These are phyloP conservation scores for Podospora appendiculata DNA, from an alignment of 495 filamentous ascomycete species.

Conservation along the genomic window DNA sequence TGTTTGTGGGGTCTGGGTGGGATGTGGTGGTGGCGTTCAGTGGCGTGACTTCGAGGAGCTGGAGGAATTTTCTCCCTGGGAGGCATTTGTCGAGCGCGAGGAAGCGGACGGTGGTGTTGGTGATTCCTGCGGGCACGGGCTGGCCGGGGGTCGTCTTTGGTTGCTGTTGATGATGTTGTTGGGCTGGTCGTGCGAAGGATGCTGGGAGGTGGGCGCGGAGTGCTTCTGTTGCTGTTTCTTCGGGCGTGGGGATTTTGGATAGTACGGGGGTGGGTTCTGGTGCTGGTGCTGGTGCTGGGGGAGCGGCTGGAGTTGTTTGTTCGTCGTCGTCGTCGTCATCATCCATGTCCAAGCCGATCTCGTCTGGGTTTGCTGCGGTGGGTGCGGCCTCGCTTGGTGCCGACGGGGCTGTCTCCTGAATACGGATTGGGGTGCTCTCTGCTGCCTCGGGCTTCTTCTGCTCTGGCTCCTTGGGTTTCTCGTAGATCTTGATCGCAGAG, in stretches of 20 bases:
- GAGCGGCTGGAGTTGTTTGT: not conserved
- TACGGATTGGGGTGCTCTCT: not conserved
- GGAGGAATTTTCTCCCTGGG: constrained; percentile 69
- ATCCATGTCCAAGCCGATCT: constrained; percentile 10
- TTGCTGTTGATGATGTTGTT: constrained; percentile 4
- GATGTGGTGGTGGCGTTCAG: constrained; percentile 21
- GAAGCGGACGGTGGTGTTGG: constrained; percentile 73
- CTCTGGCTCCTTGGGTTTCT: constrained; percentile 19
- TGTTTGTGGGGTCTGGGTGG: not conserved
- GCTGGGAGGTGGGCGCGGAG: constrained; percentile 61
- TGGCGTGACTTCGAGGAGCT: constrained; percentile 56
- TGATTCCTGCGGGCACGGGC: constrained; percentile 45
- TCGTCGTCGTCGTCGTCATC: constrained; percentile 40
- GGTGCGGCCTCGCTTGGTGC: not conserved
- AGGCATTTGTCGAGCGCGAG: constrained; percentile 87
- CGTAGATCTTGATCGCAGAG: constrained; percentile 61
- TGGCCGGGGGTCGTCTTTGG: constrained; percentile 32
- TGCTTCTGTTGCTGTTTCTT: constrained; percentile 20
- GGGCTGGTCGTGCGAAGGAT: constrained; percentile 46
- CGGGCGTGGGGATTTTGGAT: not conserved
- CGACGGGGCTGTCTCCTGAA: not conserved
- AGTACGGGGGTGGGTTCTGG: not conserved
- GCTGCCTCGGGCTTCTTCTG: not conserved
- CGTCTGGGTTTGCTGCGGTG: constrained; percentile 3
- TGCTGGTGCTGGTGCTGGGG: not conserved